Conservation (phyloP, 306 rosid genomes). For the Cicer bijugum region DNA sequence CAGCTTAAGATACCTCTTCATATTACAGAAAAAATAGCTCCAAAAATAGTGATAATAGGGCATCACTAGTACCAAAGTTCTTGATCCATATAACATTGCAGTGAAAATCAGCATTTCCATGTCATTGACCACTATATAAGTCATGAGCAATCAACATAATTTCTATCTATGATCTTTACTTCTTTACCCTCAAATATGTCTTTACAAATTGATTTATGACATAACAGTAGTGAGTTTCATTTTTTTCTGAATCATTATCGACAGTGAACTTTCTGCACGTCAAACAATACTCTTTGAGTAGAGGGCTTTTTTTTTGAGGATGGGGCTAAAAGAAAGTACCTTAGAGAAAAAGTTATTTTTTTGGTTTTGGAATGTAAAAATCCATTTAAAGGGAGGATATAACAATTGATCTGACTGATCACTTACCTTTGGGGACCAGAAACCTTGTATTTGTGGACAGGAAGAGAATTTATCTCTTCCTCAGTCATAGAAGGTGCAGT, state of each 20-base stretch:
- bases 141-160: neutral
- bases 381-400: slow-evolving; percentile 25
- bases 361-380: slow-evolving; percentile 9
- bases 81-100: neutral
- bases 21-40: no score
- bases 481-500: slow-evolving; percentile 81
- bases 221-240: neutral
- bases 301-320: neutral
- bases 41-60: neutral
- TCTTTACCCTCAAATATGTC: neutral
- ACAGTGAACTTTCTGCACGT: no score
- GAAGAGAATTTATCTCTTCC: slow-evolving; percentile 88
- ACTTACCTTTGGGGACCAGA: slow-evolving; percentile 70
- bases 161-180: neutral
- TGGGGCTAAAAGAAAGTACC: neutral
- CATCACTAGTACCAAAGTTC: neutral
- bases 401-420: slow-evolving; percentile 24
- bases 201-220: neutral
- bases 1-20: no score
- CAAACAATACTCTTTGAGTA: no score
- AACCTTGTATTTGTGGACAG: slow-evolving; percentile 83
- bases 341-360: neutral
- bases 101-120: slow-evolving; percentile 26
- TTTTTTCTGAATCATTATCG: neutral
- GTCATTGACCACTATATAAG: slow-evolving; percentile 3